phyloP scores from a whole-genome alignment of 1,139 yeast species.

The Geotrichum klebahnii region DNA sequence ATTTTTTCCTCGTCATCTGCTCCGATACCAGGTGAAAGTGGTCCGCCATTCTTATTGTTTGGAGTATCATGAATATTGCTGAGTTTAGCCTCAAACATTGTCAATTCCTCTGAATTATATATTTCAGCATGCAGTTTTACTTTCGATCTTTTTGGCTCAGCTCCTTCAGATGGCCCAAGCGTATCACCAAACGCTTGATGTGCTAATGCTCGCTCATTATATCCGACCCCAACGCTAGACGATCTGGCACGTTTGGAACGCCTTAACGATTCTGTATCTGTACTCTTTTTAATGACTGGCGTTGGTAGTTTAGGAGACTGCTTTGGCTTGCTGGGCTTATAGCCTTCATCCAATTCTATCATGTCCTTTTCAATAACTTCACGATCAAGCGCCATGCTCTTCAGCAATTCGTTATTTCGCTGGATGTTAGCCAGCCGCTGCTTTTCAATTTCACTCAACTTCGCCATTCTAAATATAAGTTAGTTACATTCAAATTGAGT shows the following conservation, averaged over 20 bases:
- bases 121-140: too few species aligned
- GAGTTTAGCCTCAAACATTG: too few species aligned
- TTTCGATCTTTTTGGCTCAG: neutral
- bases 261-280: neutral
- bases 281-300: neutral
- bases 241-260: conserved; percentile 6
- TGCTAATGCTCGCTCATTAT: conserved; percentile 1
- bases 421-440: conserved; percentile 29
- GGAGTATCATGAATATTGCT: too few species aligned
- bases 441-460: conserved; percentile 27
- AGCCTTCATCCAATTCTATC: neutral
- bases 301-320: too few species aligned
- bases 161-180: neutral
- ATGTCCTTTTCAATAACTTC: conserved; percentile 5
- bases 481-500: neutral
- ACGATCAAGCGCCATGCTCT: conserved; percentile 4
- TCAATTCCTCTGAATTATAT: too few species aligned
- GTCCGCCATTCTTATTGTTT: too few species aligned
- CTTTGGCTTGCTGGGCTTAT: neutral
- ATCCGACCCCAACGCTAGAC: neutral
- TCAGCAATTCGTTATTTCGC: conserved; percentile 25
- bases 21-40: too few species aligned
- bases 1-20: too few species aligned
- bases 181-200: neutral
- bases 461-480: neutral